Conservation (phyloP, 2,329 filamentous ascomycete species). For the Pseudogymnoascus sp. region DNA sequence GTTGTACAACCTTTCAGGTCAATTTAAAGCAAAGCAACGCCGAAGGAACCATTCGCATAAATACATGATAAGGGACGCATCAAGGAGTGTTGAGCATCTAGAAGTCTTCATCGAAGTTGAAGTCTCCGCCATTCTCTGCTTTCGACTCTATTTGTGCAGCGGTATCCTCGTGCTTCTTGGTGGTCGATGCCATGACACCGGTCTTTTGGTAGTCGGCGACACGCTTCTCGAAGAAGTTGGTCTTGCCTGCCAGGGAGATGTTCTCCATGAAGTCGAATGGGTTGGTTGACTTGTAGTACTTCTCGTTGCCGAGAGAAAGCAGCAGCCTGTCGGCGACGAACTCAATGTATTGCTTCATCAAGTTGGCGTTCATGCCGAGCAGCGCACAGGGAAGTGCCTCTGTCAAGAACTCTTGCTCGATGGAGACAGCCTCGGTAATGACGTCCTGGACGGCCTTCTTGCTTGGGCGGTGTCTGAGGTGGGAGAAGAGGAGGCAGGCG, state of each 20-base stretch:
- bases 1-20: slow-evolving; percentile 8
- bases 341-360: slow-evolving; percentile 99
- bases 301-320: slow-evolving; percentile 85
- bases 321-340: slow-evolving; percentile 96
- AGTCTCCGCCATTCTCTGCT: slow-evolving; percentile 64
- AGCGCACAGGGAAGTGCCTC: slow-evolving; percentile 89
- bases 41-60: slow-evolving; percentile 4
- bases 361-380: slow-evolving; percentile 91
- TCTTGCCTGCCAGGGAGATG: slow-evolving; percentile 97
- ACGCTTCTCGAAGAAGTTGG: slow-evolving; percentile 99
- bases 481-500: slow-evolving; percentile 94
- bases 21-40: slow-evolving; percentile 7
- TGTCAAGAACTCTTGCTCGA: slow-evolving; percentile 96
- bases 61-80: background rate
- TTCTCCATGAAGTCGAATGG: slow-evolving; percentile 99
- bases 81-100: slow-evolving; percentile 42
- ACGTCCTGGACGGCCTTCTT: slow-evolving; percentile 76
- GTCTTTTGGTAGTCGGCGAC: slow-evolving; percentile 99
- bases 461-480: slow-evolving; percentile 83
- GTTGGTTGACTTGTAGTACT: slow-evolving; percentile 87
- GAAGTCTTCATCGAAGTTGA: slow-evolving; percentile 95
- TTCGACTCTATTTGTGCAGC: slow-evolving; percentile 41
- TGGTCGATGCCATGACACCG: slow-evolving; percentile 90
- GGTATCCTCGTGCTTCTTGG: slow-evolving; percentile 56
- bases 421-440: slow-evolving; percentile 86